Evolutionary conservation across 192 early-diverging fungal genomes (phyloP).

Genomic region (Neocallimastix lanati): DNA sequence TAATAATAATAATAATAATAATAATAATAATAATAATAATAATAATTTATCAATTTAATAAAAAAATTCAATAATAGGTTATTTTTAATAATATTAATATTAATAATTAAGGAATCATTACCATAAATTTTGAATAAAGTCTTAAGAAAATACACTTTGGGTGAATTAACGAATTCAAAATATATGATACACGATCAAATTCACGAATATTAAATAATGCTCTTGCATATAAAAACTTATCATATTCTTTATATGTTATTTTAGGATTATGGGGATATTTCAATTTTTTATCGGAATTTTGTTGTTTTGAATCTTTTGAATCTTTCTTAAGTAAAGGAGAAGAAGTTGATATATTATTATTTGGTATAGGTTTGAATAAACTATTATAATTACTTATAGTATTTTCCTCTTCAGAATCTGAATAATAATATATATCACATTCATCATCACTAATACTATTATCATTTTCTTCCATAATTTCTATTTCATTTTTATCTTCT

Average conservation of each 20-base stretch:
- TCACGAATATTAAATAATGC: constrained; percentile 55
- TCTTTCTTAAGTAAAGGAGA: no score
- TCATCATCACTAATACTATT: not conserved
- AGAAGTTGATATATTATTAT: not conserved
- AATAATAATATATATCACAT: not conserved
- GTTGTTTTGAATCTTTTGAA: constrained; percentile 5
- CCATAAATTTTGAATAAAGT: constrained; percentile 60
- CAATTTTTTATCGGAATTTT: not conserved
- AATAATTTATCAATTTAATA: no score
- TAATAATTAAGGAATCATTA: no score
- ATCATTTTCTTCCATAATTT: not conserved
- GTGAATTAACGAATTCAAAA: constrained; percentile 6
- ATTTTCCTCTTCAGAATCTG: not conserved
- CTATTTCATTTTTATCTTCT: not conserved
- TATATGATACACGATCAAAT: constrained; percentile 35
- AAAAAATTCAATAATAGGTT: no score
- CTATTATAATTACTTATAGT: not conserved
- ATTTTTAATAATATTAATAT: no score
- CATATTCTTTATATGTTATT: constrained; percentile 14
- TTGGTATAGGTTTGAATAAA: not conserved
- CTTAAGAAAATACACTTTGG: constrained; percentile 48
- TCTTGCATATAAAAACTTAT: constrained; percentile 42
- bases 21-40: no score
- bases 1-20: no score
- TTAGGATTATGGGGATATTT: not conserved